These are phyloP conservation scores for Myrica gale DNA, from an alignment of 306 rosid genomes.

Conservation along the genomic window DNA sequence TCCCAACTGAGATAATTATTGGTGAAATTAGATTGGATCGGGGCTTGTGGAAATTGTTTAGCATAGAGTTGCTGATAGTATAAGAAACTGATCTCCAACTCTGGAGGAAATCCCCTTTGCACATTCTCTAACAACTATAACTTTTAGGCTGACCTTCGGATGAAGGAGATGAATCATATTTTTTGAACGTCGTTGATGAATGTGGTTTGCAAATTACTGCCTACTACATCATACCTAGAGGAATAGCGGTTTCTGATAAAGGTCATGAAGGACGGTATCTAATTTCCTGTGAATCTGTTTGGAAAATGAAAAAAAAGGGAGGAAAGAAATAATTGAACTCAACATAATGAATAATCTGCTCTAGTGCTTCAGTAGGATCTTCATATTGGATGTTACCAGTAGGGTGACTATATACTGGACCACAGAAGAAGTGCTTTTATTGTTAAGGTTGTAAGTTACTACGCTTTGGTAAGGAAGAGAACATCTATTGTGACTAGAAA, in stretches of 20 bases:
- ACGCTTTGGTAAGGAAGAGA: background rate
- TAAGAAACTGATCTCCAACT: background rate
- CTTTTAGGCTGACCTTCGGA: background rate
- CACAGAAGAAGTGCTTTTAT: background rate
- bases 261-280: background rate
- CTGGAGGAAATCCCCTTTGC: background rate
- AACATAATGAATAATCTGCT: background rate
- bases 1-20: background rate
- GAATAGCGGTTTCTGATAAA: background rate
- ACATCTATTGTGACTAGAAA: background rate
- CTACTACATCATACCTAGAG: no score
- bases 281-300: background rate
- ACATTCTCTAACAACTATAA: no score
- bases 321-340: background rate
- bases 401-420: background rate
- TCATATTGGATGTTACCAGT: background rate
- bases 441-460: background rate
- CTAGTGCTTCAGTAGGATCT: background rate
- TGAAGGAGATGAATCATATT: background rate
- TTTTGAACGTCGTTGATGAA: background rate
- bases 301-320: background rate
- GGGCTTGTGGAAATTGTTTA: background rate
- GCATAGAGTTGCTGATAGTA: background rate
- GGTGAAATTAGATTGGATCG: background rate
- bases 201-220: background rate